Conservation (phyloP, 2,329 filamentous ascomycete species). For the Cercospora citrullina region DNA sequence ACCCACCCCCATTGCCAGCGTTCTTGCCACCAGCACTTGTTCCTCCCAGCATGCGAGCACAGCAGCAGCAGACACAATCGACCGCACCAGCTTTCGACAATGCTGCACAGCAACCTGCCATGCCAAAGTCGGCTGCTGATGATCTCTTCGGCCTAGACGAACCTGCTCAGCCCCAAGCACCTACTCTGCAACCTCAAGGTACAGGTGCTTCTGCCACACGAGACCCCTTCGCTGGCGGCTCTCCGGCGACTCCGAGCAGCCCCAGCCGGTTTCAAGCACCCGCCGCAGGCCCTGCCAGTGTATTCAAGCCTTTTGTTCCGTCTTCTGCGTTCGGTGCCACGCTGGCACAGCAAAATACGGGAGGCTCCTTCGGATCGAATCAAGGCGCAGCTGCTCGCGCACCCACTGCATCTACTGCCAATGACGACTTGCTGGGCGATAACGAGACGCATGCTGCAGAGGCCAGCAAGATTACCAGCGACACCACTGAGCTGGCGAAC, state of each 20-base stretch:
- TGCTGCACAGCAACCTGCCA: constrained; percentile 46
- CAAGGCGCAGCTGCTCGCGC: constrained; percentile 32
- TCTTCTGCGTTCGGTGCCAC: constrained; percentile 89
- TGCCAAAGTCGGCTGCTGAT: constrained; percentile 80
- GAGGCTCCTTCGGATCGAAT: constrained; percentile 51
- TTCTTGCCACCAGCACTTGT: constrained; percentile 78
- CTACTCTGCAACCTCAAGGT: constrained; percentile 64
- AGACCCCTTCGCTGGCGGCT: constrained; percentile 64
- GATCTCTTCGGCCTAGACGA: constrained; percentile 92
- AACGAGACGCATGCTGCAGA: constrained; percentile 72
- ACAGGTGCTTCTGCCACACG: constrained; percentile 67
- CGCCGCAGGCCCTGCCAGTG: constrained; percentile 41
- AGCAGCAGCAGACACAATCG: constrained; percentile 53
- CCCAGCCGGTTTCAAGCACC: constrained; percentile 39
- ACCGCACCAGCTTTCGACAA: constrained; percentile 57
- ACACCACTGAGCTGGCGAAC: constrained; percentile 91
- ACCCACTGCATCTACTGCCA: constrained; percentile 35
- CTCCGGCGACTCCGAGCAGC: constrained; percentile 56
- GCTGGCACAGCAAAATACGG: constrained; percentile 74
- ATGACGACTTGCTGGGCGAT: constrained; percentile 86
- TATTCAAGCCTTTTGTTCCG: constrained; percentile 87
- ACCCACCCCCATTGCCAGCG: constrained; percentile 67
- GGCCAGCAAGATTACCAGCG: constrained; percentile 81
- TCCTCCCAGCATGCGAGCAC: constrained; percentile 78
- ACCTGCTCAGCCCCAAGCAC: constrained; percentile 50